Conservation (phyloP, 2,329 filamentous ascomycete species). For the Scytalidium lignicola region DNA sequence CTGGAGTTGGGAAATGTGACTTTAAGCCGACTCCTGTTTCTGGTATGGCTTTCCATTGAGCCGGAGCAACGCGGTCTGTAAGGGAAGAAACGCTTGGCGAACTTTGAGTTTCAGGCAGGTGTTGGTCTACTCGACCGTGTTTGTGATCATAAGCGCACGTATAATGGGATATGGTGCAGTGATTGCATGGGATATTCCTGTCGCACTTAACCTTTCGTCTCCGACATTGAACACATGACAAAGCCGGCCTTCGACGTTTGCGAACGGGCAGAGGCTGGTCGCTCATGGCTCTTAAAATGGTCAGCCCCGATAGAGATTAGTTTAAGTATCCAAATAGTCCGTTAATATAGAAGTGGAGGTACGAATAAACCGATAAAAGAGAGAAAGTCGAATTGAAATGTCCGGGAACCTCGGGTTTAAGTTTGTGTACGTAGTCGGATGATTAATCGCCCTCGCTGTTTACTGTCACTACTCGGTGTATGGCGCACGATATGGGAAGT, state of each 20-base stretch:
- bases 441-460: not conserved
- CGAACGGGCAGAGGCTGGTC: constrained; percentile 5
- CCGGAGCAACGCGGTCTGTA: constrained; percentile 1
- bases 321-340: not conserved
- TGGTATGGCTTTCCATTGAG: not conserved
- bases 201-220: constrained; percentile 42
- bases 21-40: constrained; percentile 1
- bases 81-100: not conserved
- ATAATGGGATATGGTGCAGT: constrained; percentile 29
- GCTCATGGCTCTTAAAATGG: not conserved
- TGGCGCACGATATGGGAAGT: not conserved
- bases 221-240: constrained; percentile 39
- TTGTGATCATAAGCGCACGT: constrained; percentile 27
- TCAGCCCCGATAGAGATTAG: not conserved
- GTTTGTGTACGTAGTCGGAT: not conserved
- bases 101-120: constrained; percentile 1
- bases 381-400: not conserved
- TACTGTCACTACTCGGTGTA: not conserved
- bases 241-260: constrained; percentile 26
- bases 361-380: not conserved
- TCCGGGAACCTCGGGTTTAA: not conserved
- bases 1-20: constrained; percentile 2
- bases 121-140: not conserved
- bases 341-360: not conserved
- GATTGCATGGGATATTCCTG: constrained; percentile 34